Percentiles rank a stretch among this genome's conserved stretches.
Conservation (phyloP, 805 yeast genomes). For the Candida vartiovaarae region DNA sequence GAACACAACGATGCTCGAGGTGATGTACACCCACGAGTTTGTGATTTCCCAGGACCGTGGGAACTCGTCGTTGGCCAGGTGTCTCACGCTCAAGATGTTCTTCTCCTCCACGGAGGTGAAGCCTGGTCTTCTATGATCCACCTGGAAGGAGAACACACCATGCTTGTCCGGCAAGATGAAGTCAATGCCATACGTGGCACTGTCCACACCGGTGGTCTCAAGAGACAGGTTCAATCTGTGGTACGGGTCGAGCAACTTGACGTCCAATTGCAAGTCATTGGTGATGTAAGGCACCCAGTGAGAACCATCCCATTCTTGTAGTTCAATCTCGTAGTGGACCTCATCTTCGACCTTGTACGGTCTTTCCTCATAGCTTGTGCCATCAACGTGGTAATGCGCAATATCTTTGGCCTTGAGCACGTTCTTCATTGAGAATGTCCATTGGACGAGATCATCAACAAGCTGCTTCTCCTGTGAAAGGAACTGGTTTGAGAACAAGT, state of each 20-base stretch:
- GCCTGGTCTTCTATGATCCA: constrained; percentile 75
- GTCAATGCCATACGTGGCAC: constrained; percentile 37
- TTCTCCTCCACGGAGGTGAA: constrained; percentile 57
- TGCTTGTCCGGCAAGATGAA: constrained; percentile 91
- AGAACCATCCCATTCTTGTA: constrained; percentile 44
- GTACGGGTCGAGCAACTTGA: constrained; percentile 91
- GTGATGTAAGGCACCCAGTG: constrained; percentile 65
- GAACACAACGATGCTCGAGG: constrained; percentile 63
- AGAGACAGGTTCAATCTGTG: constrained; percentile 64
- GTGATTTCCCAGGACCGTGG: constrained; percentile 89
- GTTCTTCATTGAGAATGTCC: constrained; percentile 70
- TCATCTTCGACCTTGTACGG: constrained; percentile 74
- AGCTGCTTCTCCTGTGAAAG: constrained; percentile 28
- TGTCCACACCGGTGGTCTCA: constrained; percentile 28
- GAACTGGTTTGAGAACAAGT: constrained; percentile 39
- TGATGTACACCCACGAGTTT: constrained; percentile 86
- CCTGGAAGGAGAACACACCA: constrained; percentile 85
- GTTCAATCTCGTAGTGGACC: constrained; percentile 43
- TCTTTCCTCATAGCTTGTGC: constrained; percentile 32
- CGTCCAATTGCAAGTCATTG: constrained; percentile 71
- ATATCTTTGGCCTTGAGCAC: constrained; percentile 51
- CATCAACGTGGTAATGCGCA: constrained; percentile 45
- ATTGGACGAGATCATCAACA: constrained; percentile 42
- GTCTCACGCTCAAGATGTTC: constrained; percentile 77
- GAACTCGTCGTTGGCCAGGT: constrained; percentile 92